These are phyloP conservation scores for Pseudonectria buxi DNA, from an alignment of 2,329 filamentous ascomycete species.

Conservation along the genomic window DNA sequence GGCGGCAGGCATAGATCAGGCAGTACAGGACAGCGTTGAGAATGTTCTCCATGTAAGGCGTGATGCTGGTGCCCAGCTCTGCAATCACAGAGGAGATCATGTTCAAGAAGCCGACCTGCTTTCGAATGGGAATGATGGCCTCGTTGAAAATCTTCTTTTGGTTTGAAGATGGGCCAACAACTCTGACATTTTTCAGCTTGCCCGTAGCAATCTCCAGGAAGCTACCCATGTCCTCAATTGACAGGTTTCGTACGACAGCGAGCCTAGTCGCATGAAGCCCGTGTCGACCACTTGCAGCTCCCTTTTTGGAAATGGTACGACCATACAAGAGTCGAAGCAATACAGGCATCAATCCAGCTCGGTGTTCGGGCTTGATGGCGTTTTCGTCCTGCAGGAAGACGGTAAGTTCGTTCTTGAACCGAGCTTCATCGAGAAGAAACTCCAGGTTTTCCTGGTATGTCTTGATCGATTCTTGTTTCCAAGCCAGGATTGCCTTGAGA, in stretches of 20 bases:
- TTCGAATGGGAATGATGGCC: slow-evolving; percentile 60
- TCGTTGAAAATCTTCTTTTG: slow-evolving; percentile 48
- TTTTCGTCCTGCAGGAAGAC: slow-evolving; percentile 75
- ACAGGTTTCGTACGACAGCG: slow-evolving; percentile 71
- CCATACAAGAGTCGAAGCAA: slow-evolving; percentile 85
- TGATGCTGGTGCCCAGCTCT: slow-evolving; percentile 69
- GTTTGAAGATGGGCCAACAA: slow-evolving; percentile 45
- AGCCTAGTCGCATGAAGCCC: slow-evolving; percentile 77
- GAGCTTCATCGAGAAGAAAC: slow-evolving; percentile 80
- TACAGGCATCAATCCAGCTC: slow-evolving; percentile 70
- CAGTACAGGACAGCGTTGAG: slow-evolving; percentile 78
- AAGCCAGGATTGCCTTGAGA: slow-evolving; percentile 77
- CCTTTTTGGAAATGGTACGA: slow-evolving; percentile 75
- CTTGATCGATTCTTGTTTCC: slow-evolving; percentile 73
- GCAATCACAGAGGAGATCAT: slow-evolving; percentile 85
- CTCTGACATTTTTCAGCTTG: slow-evolving; percentile 52
- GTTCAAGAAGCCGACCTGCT: slow-evolving; percentile 85
- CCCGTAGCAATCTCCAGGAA: slow-evolving; percentile 82
- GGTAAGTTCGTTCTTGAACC: slow-evolving; percentile 90
- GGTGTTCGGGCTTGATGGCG: slow-evolving; percentile 67
- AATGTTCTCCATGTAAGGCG: slow-evolving; percentile 60
- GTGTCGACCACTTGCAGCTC: slow-evolving; percentile 67
- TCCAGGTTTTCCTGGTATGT: slow-evolving; percentile 80
- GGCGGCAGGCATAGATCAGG: slow-evolving; percentile 61
- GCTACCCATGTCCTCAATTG: slow-evolving; percentile 63